Evolutionary conservation across 306 rosid species (phyloP).

Genomic region (Hippophae gyantsensis): DNA sequence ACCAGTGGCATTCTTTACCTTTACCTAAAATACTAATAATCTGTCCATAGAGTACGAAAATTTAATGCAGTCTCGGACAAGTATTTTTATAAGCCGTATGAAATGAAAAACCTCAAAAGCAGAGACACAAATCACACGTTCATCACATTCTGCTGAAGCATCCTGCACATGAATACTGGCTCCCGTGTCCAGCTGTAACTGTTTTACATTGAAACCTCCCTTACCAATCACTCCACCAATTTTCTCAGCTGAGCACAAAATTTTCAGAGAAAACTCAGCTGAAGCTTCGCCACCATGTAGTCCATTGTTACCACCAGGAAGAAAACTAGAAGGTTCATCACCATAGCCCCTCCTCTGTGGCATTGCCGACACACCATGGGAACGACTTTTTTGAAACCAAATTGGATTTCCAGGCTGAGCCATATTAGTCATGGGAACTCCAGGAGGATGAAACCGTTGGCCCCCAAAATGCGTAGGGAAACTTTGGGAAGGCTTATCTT

Average conservation of each 20-base stretch:
- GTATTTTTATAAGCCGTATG: neutral
- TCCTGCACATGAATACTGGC: conserved; percentile 27
- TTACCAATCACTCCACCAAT: conserved; percentile 39
- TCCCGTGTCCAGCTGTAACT: conserved; percentile 29
- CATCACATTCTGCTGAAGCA: conserved; percentile 22
- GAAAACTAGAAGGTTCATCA: conserved; percentile 11
- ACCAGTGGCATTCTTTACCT: too few relatives aligned
- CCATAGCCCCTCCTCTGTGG: conserved; percentile 18
- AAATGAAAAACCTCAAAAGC: conserved; percentile 25
- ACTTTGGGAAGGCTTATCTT: conserved; percentile 19
- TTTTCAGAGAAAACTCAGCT: conserved; percentile 27
- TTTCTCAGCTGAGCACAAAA: conserved; percentile 28
- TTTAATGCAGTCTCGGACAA: too few relatives aligned
- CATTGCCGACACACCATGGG: conserved; percentile 12
- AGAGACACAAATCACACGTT: conserved; percentile 27
- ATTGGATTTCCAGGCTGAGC: conserved; percentile 19
- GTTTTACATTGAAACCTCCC: conserved; percentile 30
- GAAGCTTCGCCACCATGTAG: conserved; percentile 17
- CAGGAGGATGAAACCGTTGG: conserved; percentile 20
- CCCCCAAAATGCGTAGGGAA: conserved; percentile 18
- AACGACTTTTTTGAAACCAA: conserved; percentile 14
- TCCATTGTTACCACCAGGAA: conserved; percentile 10
- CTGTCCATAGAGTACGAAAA: neutral
- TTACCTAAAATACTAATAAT: neutral
- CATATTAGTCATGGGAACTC: conserved; percentile 10